A percentile compares a stretch with the other conserved stretches of the same genome.
phyloP scores from a whole-genome alignment of 176 grass and related monocot genomes.

The Juncus inflexus region DNA sequence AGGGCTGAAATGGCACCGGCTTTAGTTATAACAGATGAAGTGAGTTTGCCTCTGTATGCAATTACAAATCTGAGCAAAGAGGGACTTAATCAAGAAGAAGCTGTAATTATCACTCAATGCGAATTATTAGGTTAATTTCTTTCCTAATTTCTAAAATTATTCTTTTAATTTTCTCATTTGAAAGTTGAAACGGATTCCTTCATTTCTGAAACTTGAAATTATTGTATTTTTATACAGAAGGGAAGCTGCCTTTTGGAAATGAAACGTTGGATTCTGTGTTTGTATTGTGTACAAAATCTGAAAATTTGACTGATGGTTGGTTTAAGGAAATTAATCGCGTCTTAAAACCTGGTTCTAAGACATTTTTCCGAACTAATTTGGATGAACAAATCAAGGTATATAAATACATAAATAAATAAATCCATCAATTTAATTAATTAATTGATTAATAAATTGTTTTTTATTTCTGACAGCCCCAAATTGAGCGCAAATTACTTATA shows the following conservation, averaged over 20 bases:
- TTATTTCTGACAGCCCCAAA: background rate
- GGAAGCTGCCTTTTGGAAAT: conserved; percentile 14
- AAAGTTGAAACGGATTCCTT: background rate
- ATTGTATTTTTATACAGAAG: background rate
- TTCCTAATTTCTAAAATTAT: background rate
- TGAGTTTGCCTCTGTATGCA: conserved; percentile 49
- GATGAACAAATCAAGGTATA: conserved; percentile 31
- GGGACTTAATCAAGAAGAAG: conserved; percentile 55
- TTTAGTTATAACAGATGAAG: conserved; percentile 64
- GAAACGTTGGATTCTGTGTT: conserved; percentile 18
- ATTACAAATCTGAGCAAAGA: conserved; percentile 49
- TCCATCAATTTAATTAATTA: background rate
- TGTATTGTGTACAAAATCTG: background rate
- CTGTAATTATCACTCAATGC: conserved; percentile 72
- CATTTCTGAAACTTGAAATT: background rate
- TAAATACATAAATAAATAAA: background rate
- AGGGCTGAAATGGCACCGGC: conserved; percentile 28
- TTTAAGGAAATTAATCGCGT: conserved; percentile 33
- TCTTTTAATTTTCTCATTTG: background rate
- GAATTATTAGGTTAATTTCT: conserved; percentile 42
- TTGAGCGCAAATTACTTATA: conserved; percentile 30
- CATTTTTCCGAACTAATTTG: background rate
- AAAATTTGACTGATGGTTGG: conserved; percentile 32
- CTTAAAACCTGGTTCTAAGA: conserved; percentile 38
- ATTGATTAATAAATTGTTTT: background rate